Evolutionary conservation across 2,329 filamentous ascomycete genomes (phyloP), one percentile per base, ranked within the genome.

Genomic region (Colletotrichum sp.): DNA sequence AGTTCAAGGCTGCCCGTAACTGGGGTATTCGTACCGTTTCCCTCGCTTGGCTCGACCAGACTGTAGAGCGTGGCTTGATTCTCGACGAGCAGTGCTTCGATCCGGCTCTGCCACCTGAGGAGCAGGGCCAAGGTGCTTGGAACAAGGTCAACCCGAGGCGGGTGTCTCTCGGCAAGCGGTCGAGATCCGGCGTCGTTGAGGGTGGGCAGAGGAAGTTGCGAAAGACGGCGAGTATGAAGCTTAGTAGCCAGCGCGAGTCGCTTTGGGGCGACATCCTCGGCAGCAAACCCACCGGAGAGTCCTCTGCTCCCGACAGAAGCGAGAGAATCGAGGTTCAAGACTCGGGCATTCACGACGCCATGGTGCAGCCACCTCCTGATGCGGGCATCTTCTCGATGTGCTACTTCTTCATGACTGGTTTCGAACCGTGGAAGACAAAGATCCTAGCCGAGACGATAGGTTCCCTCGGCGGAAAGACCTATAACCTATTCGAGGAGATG

Each of bases 191-290:
- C 0, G 86, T 86, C 0, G 85, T 85, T 5, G 90, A 92, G 55
- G 89, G 90, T 10, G 92, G 94, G 6, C 92, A 92, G 77, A 91
- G 96, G 79, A 99, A 98, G 85, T 85, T 99, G 79, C 92, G 97
- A 79, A 94, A 96, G 80, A 96, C 95, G 8, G 95, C 96, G 26
- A 98, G 96, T 84, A 93, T 94, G 81, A 96, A 95, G 83, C 87
- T 99, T 36, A 93, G 90, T 74, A 94, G 90, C 66, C 96, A 98
- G 81, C 94, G 93, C 79, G 93, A 96, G 80, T 93, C 92, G 32
- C 90, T 99, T n/a, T 99, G 96, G 96, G 94, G 94, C 7, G 95
- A 98, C 80, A 98, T 99, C 75, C 90, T 97, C 28, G 92, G 92
- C 71, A 73, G 55, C 76, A 77, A 78, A 55, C 52, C 71, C 15